Evolutionary conservation across 192 early-diverging fungal genomes (phyloP).

Genomic region (Entomortierella lignicola): DNA sequence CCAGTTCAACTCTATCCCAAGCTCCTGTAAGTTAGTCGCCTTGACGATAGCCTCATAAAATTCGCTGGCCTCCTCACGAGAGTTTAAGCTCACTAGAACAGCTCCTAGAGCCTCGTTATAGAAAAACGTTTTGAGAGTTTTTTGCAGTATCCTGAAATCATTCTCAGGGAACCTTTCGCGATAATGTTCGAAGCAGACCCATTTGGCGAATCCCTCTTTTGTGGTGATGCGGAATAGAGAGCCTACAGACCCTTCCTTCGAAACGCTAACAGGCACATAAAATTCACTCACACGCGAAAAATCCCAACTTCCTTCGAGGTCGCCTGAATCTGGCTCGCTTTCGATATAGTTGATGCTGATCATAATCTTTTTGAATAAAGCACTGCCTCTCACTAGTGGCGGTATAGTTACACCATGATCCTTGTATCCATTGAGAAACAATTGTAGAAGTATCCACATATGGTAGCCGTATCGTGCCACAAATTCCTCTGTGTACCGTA

Average conservation of each 20-base stretch:
- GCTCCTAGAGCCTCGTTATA: slow-evolving; percentile 16
- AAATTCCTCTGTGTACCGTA: slow-evolving; percentile 16
- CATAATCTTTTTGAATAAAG: neutral
- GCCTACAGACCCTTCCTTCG: slow-evolving; percentile 13
- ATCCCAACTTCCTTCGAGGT: slow-evolving; percentile 16
- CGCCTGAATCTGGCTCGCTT: slow-evolving; percentile 15
- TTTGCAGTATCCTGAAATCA: slow-evolving; percentile 8
- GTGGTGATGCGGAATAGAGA: slow-evolving; percentile 17
- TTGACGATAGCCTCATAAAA: slow-evolving; percentile 25
- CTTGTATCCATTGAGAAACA: slow-evolving; percentile 11
- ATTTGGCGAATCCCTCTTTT: slow-evolving; percentile 15
- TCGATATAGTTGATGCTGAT: slow-evolving; percentile 11
- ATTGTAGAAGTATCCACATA: slow-evolving; percentile 17
- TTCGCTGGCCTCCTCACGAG: slow-evolving; percentile 3
- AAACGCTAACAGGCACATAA: slow-evolving; percentile 4
- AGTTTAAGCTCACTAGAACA: slow-evolving; percentile 3
- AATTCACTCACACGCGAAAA: slow-evolving; percentile 20
- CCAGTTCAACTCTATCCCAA: slow-evolving; percentile 9
- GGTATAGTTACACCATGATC: slow-evolving; percentile 12
- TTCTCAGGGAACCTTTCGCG: slow-evolving; percentile 14
- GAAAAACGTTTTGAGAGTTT: slow-evolving; percentile 8
- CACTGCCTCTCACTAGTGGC: neutral
- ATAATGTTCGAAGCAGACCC: slow-evolving; percentile 19
- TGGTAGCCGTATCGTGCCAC: slow-evolving; percentile 19
- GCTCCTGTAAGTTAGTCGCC: slow-evolving; percentile 15